Evolutionary conservation across 768 basidiomycete species (phyloP).

Genomic region (Mycena galericulata): DNA sequence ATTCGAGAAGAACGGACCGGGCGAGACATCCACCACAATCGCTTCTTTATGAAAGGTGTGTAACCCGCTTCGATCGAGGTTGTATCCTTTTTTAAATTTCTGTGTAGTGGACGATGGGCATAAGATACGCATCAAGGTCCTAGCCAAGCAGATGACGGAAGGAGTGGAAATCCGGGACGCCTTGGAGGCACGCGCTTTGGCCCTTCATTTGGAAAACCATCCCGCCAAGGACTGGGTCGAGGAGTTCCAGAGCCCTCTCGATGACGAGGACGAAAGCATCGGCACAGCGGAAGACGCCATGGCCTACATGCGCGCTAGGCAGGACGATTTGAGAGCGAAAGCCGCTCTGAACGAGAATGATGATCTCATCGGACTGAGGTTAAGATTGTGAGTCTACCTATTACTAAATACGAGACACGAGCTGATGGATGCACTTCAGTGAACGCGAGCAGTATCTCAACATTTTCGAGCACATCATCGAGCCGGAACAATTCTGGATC

Average conservation of each 20-base stretch:
- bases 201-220: slow-evolving; percentile 25
- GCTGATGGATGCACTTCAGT: not conserved
- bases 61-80: not conserved
- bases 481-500: not conserved
- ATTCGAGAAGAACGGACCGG: slow-evolving; percentile 47
- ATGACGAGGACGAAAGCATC: not conserved
- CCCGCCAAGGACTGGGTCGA: slow-evolving; percentile 11
- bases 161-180: slow-evolving; percentile 36
- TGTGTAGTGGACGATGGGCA: slow-evolving; percentile 44
- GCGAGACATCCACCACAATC: slow-evolving; percentile 43
- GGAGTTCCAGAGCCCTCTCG: not conserved
- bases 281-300: not conserved
- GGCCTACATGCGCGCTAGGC: not conserved
- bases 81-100: not conserved
- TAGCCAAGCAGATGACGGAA: slow-evolving; percentile 43
- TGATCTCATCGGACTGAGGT: not conserved
- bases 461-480: not conserved
- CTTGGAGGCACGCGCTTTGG: slow-evolving; percentile 35
- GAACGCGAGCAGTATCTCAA: not conserved
- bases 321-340: not conserved
- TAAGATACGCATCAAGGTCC: slow-evolving; percentile 42
- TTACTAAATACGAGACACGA: no score
- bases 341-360: not conserved
- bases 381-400: not conserved
- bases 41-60: slow-evolving; percentile 48